Percentiles rank a stretch among this genome's conserved stretches.
phyloP scores from a whole-genome alignment of 805 yeast genomes.

The Wickerhamiella australiensis region DNA sequence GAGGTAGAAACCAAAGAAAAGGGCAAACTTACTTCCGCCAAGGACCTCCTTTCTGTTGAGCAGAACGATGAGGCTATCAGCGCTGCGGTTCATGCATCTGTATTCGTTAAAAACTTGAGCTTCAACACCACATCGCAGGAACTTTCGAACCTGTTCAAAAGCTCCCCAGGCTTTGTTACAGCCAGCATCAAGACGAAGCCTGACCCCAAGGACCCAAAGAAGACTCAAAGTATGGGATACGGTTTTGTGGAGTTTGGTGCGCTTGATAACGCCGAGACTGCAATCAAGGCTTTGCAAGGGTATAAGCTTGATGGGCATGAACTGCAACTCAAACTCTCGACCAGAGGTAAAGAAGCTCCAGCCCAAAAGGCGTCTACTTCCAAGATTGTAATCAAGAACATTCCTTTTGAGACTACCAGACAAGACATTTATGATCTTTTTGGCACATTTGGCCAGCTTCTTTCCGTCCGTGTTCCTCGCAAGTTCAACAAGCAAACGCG shows the following conservation, averaged over 20 bases:
- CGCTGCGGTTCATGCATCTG: slow-evolving; percentile 71
- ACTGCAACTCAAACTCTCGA: slow-evolving; percentile 78
- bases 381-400: slow-evolving; percentile 86
- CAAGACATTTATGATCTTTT: slow-evolving; percentile 86
- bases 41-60: slow-evolving; percentile 21
- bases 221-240: slow-evolving; percentile 85
- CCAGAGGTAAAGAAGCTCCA: slow-evolving; percentile 39
- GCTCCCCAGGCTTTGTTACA: slow-evolving; percentile 64
- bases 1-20: slow-evolving; percentile 28
- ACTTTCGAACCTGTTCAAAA: slow-evolving; percentile 49
- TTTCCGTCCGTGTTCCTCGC: slow-evolving; percentile 91
- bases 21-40: slow-evolving; percentile 27
- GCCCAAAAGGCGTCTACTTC: slow-evolving; percentile 24
- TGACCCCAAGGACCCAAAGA: slow-evolving; percentile 59
- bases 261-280: slow-evolving; percentile 64
- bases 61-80: slow-evolving; percentile 31
- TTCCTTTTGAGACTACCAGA: slow-evolving; percentile 92
- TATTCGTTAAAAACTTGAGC: slow-evolving; percentile 85
- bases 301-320: slow-evolving; percentile 78
- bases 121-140: slow-evolving; percentile 58
- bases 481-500: slow-evolving; percentile 90
- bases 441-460: slow-evolving; percentile 87
- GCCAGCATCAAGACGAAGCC: slow-evolving; percentile 82
- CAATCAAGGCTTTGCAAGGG: slow-evolving; percentile 62
- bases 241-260: slow-evolving; percentile 89